These are phyloP conservation scores for Auricularia auricula-judae DNA, from an alignment of 768 basidiomycete genomes.

Conservation along the genomic window DNA sequence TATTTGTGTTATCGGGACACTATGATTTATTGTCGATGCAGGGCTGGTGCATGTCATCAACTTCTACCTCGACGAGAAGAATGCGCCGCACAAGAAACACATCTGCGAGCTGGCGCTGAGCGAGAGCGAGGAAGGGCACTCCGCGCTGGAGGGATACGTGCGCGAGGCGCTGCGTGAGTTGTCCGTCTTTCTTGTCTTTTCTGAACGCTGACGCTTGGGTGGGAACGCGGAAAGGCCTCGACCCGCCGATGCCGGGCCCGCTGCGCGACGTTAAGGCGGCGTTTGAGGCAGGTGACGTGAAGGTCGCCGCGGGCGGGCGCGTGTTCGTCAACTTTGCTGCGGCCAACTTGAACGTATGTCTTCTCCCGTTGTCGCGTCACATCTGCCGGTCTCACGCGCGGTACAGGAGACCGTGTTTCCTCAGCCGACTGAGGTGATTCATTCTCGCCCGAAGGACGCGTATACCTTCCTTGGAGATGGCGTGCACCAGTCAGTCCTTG, in stretches of 20 bases:
- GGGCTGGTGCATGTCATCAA: constrained; percentile 44
- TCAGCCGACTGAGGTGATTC: neutral
- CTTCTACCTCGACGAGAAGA: constrained; percentile 38
- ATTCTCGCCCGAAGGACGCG: neutral
- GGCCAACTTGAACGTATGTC: neutral
- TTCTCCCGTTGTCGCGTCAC: too few relatives aligned
- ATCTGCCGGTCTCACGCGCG: neutral
- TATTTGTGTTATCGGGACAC: constrained; percentile 4
- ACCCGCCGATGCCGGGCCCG: constrained; percentile 7
- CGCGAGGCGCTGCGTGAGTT: constrained; percentile 13
- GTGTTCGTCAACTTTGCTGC: neutral
- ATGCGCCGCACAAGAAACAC: constrained; percentile 9
- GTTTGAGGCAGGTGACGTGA: constrained; percentile 1
- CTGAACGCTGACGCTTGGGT: neutral
- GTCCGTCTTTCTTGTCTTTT: neutral
- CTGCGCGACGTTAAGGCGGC: constrained; percentile 1
- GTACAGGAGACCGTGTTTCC: neutral
- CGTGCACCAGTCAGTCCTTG: constrained; percentile 3
- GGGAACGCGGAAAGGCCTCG: constrained; percentile 4
- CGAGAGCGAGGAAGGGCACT: constrained; percentile 3
- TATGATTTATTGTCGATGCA: constrained; percentile 36
- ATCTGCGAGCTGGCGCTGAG: constrained; percentile 9
- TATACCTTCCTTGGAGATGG: constrained; percentile 1
- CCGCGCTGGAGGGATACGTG: constrained; percentile 8
- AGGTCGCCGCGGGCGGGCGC: neutral